phyloP scores from a whole-genome alignment of 495 filamentous ascomycete genomes.

The Hypoxylon cercidicola region DNA sequence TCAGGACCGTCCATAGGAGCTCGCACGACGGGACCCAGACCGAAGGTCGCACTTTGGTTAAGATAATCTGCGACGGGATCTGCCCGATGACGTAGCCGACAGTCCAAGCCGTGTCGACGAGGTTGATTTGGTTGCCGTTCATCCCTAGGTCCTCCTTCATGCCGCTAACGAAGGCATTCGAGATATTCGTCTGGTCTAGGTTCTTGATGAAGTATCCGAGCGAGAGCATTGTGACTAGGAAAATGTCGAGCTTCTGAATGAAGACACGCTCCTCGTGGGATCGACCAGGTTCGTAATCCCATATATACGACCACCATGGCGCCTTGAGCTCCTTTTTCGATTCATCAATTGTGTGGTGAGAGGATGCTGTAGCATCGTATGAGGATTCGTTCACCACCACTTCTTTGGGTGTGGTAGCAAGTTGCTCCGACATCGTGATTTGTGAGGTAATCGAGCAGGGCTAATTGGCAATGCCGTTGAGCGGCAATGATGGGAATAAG shows the following conservation, averaged over 20 bases:
- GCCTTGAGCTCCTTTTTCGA: slow-evolving; percentile 16
- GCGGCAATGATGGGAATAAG: neutral
- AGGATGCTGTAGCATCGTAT: slow-evolving; percentile 12
- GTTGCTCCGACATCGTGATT: slow-evolving; percentile 24
- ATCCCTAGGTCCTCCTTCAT: slow-evolving; percentile 51
- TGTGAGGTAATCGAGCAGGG: neutral
- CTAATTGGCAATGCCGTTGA: neutral
- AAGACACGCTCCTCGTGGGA: slow-evolving; percentile 39
- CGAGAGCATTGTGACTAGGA: slow-evolving; percentile 50
- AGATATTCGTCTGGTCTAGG: slow-evolving; percentile 53
- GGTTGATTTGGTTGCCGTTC: slow-evolving; percentile 46
- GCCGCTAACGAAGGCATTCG: slow-evolving; percentile 53
- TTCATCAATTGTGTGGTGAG: slow-evolving; percentile 4
- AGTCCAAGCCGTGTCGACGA: slow-evolving; percentile 48
- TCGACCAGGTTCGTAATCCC: slow-evolving; percentile 43
- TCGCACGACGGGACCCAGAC: slow-evolving; percentile 57
- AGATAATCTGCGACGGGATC: slow-evolving; percentile 54
- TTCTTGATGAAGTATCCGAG: slow-evolving; percentile 58
- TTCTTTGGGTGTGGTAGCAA: slow-evolving; percentile 25
- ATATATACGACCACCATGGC: slow-evolving; percentile 43
- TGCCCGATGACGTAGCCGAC: slow-evolving; percentile 52
- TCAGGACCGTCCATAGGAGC: slow-evolving; percentile 49
- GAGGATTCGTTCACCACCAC: slow-evolving; percentile 23
- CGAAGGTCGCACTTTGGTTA: slow-evolving; percentile 55
- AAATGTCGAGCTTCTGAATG: slow-evolving; percentile 47